Evolutionary conservation across 2,329 filamentous ascomycete species (phyloP), one percentile per base, ranked within the genome.

Genomic region (Aspergillus piperis): DNA sequence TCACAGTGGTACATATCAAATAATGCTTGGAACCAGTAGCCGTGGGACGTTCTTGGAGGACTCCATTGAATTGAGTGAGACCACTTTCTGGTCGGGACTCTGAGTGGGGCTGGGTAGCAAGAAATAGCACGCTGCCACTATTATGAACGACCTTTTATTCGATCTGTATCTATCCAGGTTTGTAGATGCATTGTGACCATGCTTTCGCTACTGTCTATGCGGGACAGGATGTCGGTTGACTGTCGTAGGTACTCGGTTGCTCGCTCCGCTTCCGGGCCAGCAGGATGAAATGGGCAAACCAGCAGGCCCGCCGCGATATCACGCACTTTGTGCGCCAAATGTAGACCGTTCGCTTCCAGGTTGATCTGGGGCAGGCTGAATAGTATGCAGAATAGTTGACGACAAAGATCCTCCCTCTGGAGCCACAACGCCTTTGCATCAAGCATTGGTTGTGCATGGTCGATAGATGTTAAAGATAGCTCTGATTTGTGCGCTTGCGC

Each of bases 301-400:
- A 77, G 69, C 1, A 77, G 64, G 7, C 73, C 67, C 8, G 71
- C 68, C 11, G 72, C 74, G 0, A 78, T 68, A 47, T 76, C 75
- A 3, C 75, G 68, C 7, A 77, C 70, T 58, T 78, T 77, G 58
- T 72, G 74, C 53, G 69, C 71, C 3, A 77, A 59, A 57, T 76
- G 71, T 7, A 74, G 61, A 1, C 75, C 75, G 17, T 77, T 77
- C 0, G 74, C 68, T 53, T 77, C 75, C 3, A 76, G 60, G 48
- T 71, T 68, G 0, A 64, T 52, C 1, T 73, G 67, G 0, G 72
- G 70, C 8, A 75, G 74, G 32, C 70, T 71, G 13, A 75, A 73
- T 3, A 77, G 57, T 3, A 77, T 58, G 48, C 74, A 74, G 17
- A 78, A 66, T 30, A 77, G 62, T 57, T 76, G 75, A 1, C 74